Percentiles rank a stretch among this genome's conserved stretches.
Evolutionary conservation across 371 early-diverging fungal species (phyloP).

Genomic region (Astathelohania contejeani): DNA sequence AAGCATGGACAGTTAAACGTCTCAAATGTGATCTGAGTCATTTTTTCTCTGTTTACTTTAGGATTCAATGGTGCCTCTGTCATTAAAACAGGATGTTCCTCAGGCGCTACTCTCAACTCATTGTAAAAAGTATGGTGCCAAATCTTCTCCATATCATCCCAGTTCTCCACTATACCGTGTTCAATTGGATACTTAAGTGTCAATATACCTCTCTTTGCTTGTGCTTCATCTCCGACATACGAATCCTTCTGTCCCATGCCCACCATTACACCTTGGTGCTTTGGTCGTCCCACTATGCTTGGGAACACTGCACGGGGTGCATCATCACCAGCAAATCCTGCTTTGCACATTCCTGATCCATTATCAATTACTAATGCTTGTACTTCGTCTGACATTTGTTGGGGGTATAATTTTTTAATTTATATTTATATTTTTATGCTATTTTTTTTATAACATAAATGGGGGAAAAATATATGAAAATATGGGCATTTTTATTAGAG

Average conservation of each 20-base stretch:
- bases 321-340: conserved; percentile 99
- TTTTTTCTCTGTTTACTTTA: conserved; percentile 98
- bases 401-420: too few relatives aligned
- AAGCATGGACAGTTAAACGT: conserved; percentile 93
- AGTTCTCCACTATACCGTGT: conserved; percentile 99
- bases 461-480: too few relatives aligned
- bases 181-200: conserved; percentile 97
- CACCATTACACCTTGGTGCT: conserved; percentile 95
- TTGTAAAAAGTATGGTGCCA: conserved; percentile 96
- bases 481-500: too few relatives aligned
- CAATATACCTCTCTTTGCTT: conserved; percentile 95
- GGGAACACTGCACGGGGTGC: conserved; percentile 95
- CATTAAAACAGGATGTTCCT: conserved; percentile 92
- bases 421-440: too few relatives aligned
- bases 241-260: conserved; percentile 99
- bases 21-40: conserved; percentile 99
- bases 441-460: too few relatives aligned
- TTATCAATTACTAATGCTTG: conserved; percentile 69
- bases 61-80: conserved; percentile 99
- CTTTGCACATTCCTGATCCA: conserved; percentile 99
- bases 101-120: conserved; percentile 67
- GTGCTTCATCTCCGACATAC: conserved; percentile 99
- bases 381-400: conserved; percentile 31
- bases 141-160: conserved; percentile 99
- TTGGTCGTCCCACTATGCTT: conserved; percentile 95